Evolutionary conservation across 2,329 filamentous ascomycete genomes (phyloP), one percentile per base, ranked within the genome.

Genomic region (Monosporascus cannonballus): DNA sequence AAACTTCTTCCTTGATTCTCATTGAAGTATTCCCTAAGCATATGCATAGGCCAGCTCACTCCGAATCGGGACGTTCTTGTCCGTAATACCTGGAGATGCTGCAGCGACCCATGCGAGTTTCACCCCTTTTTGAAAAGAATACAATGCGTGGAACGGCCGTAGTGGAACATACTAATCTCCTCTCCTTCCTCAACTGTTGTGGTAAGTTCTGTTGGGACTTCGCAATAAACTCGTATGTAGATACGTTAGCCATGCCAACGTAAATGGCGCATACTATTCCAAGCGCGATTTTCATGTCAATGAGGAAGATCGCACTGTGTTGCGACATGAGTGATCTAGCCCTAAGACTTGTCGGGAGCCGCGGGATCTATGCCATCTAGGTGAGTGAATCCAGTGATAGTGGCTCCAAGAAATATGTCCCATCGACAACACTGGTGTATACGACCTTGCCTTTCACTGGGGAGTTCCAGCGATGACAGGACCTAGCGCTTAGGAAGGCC

Each of bases 231-330:
- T 89, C 84, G 59, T 85, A 89, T 0, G 83, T 83, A 47, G 80
- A 85, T 14, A 89, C 86, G 67, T 90, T 86, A 24, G 81, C 83
- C 86, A 90, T 90, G 0, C 86, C 87, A 2, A 90, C 77, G 1
- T 78, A 82, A 17, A 90, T 71, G 57, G 89, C 85, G 0, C 76
- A 81, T 72, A 90, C 77, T 27, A 89, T 68, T 0, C 86, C 86
- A 37, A 89, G 81, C 1, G 73, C 71, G 53, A 85, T 83, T 55
- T 86, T 83, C 0, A 85, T 83, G 61, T 88, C 76, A 51, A 89
- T 79, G 58, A 86, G 78, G 57, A 89, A 82, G 49, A 90, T 67
- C 0, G 80, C 84, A n/a, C 4, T 86, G 72, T 2, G 86, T 84
- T 0, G 86, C 86, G 9, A 85, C 70, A 0, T 78, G 73, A 0